Conservation (phyloP, 371 early-diverging fungal genomes). For the Lichtheimia ornata region DNA sequence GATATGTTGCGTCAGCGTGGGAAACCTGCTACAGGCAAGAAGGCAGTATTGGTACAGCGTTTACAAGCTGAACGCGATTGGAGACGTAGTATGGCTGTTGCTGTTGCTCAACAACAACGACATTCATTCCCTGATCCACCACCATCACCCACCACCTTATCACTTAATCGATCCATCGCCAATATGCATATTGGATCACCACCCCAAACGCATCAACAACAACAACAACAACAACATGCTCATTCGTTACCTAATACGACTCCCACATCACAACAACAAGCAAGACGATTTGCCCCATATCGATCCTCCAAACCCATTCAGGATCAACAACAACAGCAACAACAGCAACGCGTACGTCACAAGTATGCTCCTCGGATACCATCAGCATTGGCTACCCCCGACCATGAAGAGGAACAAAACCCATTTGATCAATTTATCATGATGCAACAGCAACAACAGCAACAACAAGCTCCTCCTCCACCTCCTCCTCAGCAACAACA, state of each 20-base stretch:
- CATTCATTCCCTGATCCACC: conserved; percentile 26
- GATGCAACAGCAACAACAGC: conserved; percentile 13
- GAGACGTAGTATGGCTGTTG: conserved; percentile 30
- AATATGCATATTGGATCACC: conserved; percentile 36
- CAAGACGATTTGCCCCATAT: conserved; percentile 36
- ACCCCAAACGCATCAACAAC: conserved; percentile 19
- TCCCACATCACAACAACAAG: conserved; percentile 17
- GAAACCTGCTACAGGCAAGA: conserved; percentile 55
- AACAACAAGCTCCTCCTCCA: background rate
- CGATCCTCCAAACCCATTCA: conserved; percentile 22
- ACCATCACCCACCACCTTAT: conserved; percentile 5
- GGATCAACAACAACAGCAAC: conserved; percentile 22
- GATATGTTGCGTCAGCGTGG: conserved; percentile 59
- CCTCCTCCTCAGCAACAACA: background rate
- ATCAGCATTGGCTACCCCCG: conserved; percentile 33
- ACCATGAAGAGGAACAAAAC: conserved; percentile 27
- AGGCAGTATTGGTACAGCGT: conserved; percentile 33
- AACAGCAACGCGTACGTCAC: conserved; percentile 8
- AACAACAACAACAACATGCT: conserved; percentile 11
- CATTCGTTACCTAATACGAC: conserved; percentile 11
- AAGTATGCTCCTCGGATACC: conserved; percentile 31
- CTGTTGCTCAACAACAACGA: conserved; percentile 15
- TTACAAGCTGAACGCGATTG: conserved; percentile 59
- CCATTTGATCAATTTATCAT: conserved; percentile 26
- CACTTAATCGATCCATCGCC: conserved; percentile 29